Conservation (phyloP, 1,284 basidiomycete genomes). For the Pholiota adiposa region DNA sequence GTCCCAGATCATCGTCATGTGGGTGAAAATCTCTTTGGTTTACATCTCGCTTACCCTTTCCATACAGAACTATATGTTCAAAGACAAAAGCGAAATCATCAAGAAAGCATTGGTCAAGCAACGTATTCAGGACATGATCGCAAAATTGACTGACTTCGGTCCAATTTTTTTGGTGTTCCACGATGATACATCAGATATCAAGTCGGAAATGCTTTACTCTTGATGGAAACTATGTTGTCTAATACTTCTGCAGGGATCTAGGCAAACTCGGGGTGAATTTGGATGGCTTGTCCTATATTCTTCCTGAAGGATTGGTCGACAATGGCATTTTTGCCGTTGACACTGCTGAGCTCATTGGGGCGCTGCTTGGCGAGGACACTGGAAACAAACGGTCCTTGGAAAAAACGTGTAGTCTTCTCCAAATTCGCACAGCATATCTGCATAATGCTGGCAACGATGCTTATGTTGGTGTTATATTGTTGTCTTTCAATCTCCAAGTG, state of each 20-base stretch:
- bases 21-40: constrained; percentile 18
- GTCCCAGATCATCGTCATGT: constrained; percentile 68
- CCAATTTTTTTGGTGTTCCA: constrained; percentile 84
- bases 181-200: constrained; percentile 74
- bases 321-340: constrained; percentile 70
- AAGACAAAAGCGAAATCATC: constrained; percentile 54
- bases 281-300: constrained; percentile 51
- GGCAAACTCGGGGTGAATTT: constrained; percentile 52
- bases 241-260: constrained; percentile 25
- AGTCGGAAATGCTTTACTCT: constrained; percentile 42
- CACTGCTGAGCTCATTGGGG: constrained; percentile 73
- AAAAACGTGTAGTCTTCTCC: constrained; percentile 62
- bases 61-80: constrained; percentile 72
- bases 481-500: neutral
- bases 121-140: constrained; percentile 55
- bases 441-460: constrained; percentile 91
- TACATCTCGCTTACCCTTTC: neutral
- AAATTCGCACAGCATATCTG: constrained; percentile 56
- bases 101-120: constrained; percentile 54
- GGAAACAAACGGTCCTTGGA: constrained; percentile 59
- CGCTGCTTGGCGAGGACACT: constrained; percentile 61
- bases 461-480: constrained; percentile 50
- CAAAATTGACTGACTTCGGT: constrained; percentile 44
- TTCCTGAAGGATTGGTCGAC: constrained; percentile 58
- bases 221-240: neutral